phyloP scores from a whole-genome alignment of 805 yeast species.

The Saturnispora quitensis region DNA sequence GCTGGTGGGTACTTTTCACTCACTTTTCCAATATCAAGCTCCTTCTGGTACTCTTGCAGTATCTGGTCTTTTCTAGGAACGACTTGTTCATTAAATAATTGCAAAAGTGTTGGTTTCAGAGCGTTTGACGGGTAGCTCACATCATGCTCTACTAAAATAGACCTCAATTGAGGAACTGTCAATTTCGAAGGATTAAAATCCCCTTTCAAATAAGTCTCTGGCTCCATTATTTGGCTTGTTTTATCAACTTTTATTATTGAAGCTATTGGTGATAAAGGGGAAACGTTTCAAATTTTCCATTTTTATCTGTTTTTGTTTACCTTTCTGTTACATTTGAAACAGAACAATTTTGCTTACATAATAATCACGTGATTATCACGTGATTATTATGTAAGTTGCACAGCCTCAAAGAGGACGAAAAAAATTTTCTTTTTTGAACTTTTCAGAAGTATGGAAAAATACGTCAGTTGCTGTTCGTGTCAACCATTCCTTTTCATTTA shows the following conservation, averaged over 20 bases:
- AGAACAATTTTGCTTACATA: not conserved
- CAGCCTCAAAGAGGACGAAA: not conserved
- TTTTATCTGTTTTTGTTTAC: not conserved
- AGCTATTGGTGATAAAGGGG: not conserved
- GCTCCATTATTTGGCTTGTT: constrained; percentile 24
- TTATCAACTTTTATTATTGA: not conserved
- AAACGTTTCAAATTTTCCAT: not conserved
- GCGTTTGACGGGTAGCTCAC: constrained; percentile 53
- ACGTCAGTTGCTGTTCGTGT: not conserved
- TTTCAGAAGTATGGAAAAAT: not conserved
- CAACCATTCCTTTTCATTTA: not conserved
- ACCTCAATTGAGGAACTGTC: constrained; percentile 63
- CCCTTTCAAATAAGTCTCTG: constrained; percentile 28
- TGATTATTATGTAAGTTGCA: not conserved
- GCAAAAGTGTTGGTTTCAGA: constrained; percentile 57
- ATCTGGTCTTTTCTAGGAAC: constrained; percentile 38
- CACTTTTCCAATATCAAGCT: constrained; percentile 1
- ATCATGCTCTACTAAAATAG: constrained; percentile 53
- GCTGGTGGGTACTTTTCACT: not conserved
- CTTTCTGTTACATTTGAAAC: not conserved
- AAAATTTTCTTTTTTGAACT: not conserved
- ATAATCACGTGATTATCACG: not conserved
- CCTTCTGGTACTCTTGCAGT: constrained; percentile 22
- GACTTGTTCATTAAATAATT: constrained; percentile 48
- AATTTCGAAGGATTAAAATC: constrained; percentile 59